Conservation (phyloP, 2,329 filamentous ascomycete genomes). For the Tolypocladium amazonense region DNA sequence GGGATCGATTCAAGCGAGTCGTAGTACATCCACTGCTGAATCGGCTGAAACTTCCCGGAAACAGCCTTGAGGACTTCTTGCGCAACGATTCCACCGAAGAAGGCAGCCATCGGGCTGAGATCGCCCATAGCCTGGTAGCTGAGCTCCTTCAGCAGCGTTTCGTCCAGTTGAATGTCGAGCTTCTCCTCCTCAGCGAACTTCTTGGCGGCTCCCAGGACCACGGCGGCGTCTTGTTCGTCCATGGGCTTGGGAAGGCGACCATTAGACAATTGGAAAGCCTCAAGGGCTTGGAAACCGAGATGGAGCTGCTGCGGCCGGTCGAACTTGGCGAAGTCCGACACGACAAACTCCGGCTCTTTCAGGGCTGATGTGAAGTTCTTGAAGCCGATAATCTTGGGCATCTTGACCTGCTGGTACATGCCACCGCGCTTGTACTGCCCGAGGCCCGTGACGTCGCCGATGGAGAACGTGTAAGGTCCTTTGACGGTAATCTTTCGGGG, state of each 20-base stretch:
- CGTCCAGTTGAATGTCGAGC: constrained; percentile 60
- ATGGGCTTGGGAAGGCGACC: constrained; percentile 71
- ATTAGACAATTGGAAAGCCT: constrained; percentile 69
- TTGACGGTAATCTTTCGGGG: constrained; percentile 90
- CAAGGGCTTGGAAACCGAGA: constrained; percentile 82
- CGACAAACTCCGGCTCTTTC: constrained; percentile 77
- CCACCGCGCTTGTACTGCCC: constrained; percentile 84
- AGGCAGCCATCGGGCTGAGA: constrained; percentile 81
- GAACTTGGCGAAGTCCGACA: constrained; percentile 97
- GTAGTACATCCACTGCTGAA: constrained; percentile 93
- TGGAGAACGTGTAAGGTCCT: constrained; percentile 94
- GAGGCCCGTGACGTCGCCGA: constrained; percentile 80
- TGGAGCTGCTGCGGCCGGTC: constrained; percentile 90
- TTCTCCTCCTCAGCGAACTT: constrained; percentile 64
- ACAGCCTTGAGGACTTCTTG: constrained; percentile 96
- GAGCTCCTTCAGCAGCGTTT: constrained; percentile 85
- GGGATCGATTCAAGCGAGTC: constrained; percentile 96
- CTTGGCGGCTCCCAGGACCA: constrained; percentile 67
- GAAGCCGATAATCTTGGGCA: constrained; percentile 90
- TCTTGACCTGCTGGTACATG: constrained; percentile 93
- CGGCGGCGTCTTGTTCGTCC: constrained; percentile 71
- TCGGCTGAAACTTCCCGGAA: constrained; percentile 95
- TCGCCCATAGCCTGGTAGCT: constrained; percentile 92
- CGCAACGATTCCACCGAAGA: constrained; percentile 87
- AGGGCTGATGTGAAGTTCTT: constrained; percentile 68